These are phyloP conservation scores for Calonectria pseudoturangicola DNA, from an alignment of 2,329 filamentous ascomycete genomes.

Conservation along the genomic window DNA sequence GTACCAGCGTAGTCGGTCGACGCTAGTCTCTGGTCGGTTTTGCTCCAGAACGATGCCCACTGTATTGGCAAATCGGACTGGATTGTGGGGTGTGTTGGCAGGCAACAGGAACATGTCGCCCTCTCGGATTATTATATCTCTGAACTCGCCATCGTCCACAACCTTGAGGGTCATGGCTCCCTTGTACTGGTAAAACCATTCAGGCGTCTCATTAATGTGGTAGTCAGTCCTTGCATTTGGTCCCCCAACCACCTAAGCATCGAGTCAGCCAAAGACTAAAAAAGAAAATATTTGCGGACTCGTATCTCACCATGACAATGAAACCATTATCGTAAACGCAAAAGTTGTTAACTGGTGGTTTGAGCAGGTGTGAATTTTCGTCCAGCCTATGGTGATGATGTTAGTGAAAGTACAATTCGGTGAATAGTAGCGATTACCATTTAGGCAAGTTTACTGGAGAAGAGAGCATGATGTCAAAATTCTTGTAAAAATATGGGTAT, in stretches of 20 bases:
- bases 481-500: background rate
- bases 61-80: constrained; percentile 92
- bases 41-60: constrained; percentile 96
- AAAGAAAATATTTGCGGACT: background rate
- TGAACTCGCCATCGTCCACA: constrained; percentile 83
- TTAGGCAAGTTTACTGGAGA: constrained; percentile 74
- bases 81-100: constrained; percentile 95
- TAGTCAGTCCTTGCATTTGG: constrained; percentile 98
- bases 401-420: no score
- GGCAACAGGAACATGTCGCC: constrained; percentile 96
- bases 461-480: constrained; percentile 64
- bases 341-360: constrained; percentile 98
- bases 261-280: background rate
- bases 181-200: constrained; percentile 98
- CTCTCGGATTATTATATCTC: constrained; percentile 91
- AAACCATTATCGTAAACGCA: constrained; percentile 92
- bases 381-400: constrained; percentile 78
- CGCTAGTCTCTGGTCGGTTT: constrained; percentile 78
- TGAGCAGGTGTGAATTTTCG: constrained; percentile 91
- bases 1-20: constrained; percentile 94
- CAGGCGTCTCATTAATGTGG: constrained; percentile 96
- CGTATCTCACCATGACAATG: constrained; percentile 81
- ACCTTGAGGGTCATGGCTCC: constrained; percentile 96
- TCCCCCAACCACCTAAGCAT: constrained; percentile 86
- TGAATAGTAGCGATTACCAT: constrained; percentile 59